phyloP scores from a whole-genome alignment of 2,329 filamentous ascomycete genomes.

The Penicillium sp. region DNA sequence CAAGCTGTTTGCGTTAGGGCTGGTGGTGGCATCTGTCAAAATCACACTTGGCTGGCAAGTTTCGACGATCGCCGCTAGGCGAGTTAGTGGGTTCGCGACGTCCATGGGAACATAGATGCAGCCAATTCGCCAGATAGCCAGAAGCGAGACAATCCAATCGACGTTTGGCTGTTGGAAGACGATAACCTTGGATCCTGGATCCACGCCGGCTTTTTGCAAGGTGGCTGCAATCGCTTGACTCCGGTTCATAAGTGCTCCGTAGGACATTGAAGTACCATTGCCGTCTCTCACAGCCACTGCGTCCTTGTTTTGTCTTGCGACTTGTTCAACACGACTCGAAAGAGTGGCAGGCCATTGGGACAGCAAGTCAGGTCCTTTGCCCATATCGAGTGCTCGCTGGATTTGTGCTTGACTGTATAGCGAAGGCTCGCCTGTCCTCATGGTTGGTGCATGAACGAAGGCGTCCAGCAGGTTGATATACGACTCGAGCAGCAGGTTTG shows the following conservation, averaged over 20 bases:
- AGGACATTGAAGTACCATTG: slow-evolving; percentile 5
- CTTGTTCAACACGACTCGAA: not conserved
- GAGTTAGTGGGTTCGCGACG: not conserved
- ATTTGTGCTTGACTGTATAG: not conserved
- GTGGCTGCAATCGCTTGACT: slow-evolving; percentile 6
- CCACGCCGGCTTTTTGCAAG: slow-evolving; percentile 2
- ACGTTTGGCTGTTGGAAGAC: slow-evolving; percentile 11
- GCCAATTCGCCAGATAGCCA: slow-evolving; percentile 14
- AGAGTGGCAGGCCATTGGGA: slow-evolving; percentile 5
- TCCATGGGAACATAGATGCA: slow-evolving; percentile 12
- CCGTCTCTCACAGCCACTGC: slow-evolving; percentile 6
- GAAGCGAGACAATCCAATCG: slow-evolving; percentile 9
- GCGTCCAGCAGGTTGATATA: no score
- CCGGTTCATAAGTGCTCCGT: slow-evolving; percentile 6
- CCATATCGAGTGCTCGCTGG: not conserved
- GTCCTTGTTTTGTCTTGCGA: not conserved
- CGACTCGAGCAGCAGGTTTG: no score
- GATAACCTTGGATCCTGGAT: not conserved
- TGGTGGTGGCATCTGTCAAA: not conserved
- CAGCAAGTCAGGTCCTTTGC: not conserved
- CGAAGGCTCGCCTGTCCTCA: not conserved
- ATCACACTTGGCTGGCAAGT: not conserved
- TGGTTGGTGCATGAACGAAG: no score
- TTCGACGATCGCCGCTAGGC: not conserved
- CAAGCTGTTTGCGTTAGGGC: not conserved